Conservation (phyloP, 169 alveolate genomes). For the Perkinsus olseni region DNA sequence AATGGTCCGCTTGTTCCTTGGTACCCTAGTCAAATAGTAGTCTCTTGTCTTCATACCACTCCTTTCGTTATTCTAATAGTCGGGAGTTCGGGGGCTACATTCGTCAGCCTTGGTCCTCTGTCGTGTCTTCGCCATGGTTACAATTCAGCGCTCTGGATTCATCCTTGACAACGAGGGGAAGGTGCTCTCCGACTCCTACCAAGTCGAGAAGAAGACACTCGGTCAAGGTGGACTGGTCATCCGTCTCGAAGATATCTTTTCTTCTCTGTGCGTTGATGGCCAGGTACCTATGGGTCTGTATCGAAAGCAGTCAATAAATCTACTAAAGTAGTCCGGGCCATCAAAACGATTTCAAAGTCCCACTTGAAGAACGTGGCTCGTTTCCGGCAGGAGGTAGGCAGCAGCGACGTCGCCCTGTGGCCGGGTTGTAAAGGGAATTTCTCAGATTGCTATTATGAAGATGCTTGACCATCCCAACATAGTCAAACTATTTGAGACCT, state of each 20-base stretch:
- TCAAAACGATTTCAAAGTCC: constrained; percentile 68
- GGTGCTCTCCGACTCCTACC: neutral
- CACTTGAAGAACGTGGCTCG: constrained; percentile 71
- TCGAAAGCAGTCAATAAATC: constrained; percentile 49
- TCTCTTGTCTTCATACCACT: too few species aligned
- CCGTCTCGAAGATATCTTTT: constrained; percentile 20
- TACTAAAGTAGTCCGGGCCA: constrained; percentile 60
- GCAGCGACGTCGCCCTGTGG: constrained; percentile 31
- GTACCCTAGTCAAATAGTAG: neutral
- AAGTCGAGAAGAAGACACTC: constrained; percentile 12
- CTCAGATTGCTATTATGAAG: constrained; percentile 48
- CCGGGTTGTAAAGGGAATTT: neutral
- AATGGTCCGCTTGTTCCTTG: neutral
- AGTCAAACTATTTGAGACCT: constrained; percentile 79
- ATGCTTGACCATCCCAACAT: constrained; percentile 88
- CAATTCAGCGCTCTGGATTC: neutral
- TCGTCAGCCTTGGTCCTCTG: neutral
- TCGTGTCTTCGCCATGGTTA: neutral
- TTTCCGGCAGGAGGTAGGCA: constrained; percentile 69
- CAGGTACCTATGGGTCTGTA: constrained; percentile 67
- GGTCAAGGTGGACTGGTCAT: constrained; percentile 24
- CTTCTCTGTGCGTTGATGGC: constrained; percentile 29
- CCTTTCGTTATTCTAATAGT: too few species aligned
- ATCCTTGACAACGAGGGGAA: neutral
- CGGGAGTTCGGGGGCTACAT: too few species aligned